A percentile compares a stretch with the other conserved stretches of the same genome.
Conservation (phyloP, 2,329 filamentous ascomycete species). For the Didymella lethalis region DNA sequence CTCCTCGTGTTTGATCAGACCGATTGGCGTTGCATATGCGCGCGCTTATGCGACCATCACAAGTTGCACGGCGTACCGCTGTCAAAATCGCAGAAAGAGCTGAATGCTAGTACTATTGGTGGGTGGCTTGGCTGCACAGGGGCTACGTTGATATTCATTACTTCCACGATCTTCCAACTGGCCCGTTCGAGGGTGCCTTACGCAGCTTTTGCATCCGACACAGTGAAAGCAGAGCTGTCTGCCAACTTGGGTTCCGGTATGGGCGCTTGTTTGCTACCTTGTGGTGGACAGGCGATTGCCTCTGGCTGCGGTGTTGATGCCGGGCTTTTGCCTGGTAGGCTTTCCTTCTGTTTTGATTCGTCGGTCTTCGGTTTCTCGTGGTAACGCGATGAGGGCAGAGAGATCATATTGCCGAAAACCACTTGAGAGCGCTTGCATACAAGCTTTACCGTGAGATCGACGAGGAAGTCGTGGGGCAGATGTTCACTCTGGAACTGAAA, state of each 20-base stretch:
- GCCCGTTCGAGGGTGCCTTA: neutral
- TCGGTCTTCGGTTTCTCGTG: neutral
- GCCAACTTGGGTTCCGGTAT: neutral
- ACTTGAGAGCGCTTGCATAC: too few relatives aligned
- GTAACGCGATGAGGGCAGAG: neutral
- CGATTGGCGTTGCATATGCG: too few relatives aligned
- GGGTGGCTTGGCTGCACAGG: too few relatives aligned
- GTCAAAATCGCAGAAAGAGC: too few relatives aligned
- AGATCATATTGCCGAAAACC: neutral
- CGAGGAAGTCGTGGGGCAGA: neutral
- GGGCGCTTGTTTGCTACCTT: neutral
- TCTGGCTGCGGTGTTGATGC: neutral
- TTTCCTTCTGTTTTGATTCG: neutral
- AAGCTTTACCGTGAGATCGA: neutral
- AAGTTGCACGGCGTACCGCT: too few relatives aligned
- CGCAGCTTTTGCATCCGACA: neutral
- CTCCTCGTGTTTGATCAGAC: too few relatives aligned
- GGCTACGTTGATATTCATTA: too few relatives aligned
- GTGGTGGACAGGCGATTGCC: neutral
- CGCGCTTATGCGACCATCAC: too few relatives aligned
- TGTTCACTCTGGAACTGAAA: neutral
- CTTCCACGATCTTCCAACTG: too few relatives aligned
- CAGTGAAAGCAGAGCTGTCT: neutral
- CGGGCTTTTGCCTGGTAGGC: too few relatives aligned
- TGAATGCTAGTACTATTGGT: too few relatives aligned